A percentile compares a stretch with the other conserved stretches of the same genome.
phyloP scores from a whole-genome alignment of 306 rosid species.

The Trifolium dubium region DNA sequence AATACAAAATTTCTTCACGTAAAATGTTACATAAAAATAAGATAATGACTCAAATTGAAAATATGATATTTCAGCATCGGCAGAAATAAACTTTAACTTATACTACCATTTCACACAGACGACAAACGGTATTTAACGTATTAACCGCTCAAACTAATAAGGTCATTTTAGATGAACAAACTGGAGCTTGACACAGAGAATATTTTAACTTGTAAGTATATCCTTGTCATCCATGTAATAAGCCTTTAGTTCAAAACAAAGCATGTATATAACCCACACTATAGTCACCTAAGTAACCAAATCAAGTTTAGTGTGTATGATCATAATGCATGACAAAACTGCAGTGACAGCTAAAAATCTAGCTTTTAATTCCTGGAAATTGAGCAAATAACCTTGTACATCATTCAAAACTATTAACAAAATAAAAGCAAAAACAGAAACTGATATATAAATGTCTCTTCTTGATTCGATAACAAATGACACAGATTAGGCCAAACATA shows the following conservation, averaged over 20 bases:
- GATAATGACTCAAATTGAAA: not conserved
- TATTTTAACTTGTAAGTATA: slow-evolving; percentile 38
- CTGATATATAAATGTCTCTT: not conserved
- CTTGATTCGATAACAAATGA: not conserved
- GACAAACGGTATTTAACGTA: not conserved
- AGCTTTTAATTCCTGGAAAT: slow-evolving; percentile 88
- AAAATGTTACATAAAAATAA: not conserved
- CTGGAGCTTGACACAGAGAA: slow-evolving; percentile 71
- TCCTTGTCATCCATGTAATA: too few species aligned
- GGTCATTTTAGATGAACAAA: not conserved
- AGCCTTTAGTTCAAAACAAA: too few species aligned
- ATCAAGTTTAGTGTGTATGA: slow-evolving; percentile 60
- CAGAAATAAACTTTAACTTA: not conserved
- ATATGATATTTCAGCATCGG: slow-evolving; percentile 2
- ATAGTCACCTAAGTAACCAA: slow-evolving; percentile 63
- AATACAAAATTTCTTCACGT: not conserved
- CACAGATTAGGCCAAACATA: not conserved
- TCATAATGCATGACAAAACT: slow-evolving; percentile 83
- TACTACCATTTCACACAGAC: not conserved
- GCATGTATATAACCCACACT: too few species aligned
- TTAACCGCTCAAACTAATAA: not conserved
- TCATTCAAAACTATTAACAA: slow-evolving; percentile 28
- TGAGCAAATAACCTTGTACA: slow-evolving; percentile 81
- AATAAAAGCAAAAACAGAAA: not conserved
- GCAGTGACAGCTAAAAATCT: slow-evolving; percentile 86